phyloP scores from a whole-genome alignment of 1,284 basidiomycete species.

The Pterulicium gracile region DNA sequence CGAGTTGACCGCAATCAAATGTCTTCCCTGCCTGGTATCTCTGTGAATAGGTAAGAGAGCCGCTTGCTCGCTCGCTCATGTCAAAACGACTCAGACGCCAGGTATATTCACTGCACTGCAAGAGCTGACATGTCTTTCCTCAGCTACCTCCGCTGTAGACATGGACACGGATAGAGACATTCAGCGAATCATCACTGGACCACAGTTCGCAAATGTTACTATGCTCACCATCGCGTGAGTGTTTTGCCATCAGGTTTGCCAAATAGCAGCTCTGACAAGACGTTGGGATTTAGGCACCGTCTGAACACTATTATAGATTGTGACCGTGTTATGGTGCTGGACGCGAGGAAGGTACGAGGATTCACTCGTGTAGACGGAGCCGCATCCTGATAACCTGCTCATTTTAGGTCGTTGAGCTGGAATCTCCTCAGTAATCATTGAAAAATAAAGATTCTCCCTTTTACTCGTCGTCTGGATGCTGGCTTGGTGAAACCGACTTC shows the following conservation, averaged over 20 bases:
- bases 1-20: constrained; percentile 80
- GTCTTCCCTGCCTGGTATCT: constrained; percentile 63
- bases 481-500: constrained; percentile 27
- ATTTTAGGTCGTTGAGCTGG: constrained; percentile 56
- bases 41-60: constrained; percentile 78
- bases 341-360: constrained; percentile 52
- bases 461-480: constrained; percentile 48
- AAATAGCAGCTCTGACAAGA: background rate
- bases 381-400: too few relatives aligned
- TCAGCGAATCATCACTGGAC: constrained; percentile 71
- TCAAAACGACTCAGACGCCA: too few relatives aligned
- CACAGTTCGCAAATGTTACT: constrained; percentile 59
- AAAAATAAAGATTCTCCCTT: constrained; percentile 41
- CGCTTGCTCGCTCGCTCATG: too few relatives aligned
- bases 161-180: constrained; percentile 83
- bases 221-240: constrained; percentile 76
- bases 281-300: constrained; percentile 47
- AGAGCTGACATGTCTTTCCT: constrained; percentile 6
- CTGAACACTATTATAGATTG: constrained; percentile 88
- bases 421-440: constrained; percentile 57
- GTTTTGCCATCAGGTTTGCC: constrained; percentile 5
- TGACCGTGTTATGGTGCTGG: constrained; percentile 77
- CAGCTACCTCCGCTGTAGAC: constrained; percentile 80
- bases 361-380: constrained; percentile 4
- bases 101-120: too few relatives aligned